Evolutionary conservation across 371 early-diverging fungal species (phyloP).

Genomic region (Rhizopus stolonifer): DNA sequence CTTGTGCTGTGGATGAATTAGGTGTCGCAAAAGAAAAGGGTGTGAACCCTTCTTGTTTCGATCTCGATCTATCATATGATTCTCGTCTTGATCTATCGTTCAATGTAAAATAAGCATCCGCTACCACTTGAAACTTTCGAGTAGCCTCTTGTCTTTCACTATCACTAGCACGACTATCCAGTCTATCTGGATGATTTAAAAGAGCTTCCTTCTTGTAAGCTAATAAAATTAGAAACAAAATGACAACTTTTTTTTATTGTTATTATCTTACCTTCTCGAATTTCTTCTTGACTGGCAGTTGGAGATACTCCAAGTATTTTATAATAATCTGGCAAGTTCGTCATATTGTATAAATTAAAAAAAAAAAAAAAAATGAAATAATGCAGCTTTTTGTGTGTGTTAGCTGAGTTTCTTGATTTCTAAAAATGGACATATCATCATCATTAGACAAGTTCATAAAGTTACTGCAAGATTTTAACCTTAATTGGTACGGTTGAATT

Average conservation of each 20-base stretch:
- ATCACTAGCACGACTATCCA: constrained; percentile 50
- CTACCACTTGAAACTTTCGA: constrained; percentile 74
- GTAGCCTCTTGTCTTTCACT: constrained; percentile 69
- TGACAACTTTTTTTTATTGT: not conserved
- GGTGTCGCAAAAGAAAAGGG: constrained; percentile 18
- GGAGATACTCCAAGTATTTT: constrained; percentile 18
- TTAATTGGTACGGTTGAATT: too few species aligned
- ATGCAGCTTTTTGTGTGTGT: not conserved
- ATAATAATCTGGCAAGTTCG: constrained; percentile 30
- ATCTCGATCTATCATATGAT: constrained; percentile 77
- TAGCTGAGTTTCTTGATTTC: too few species aligned
- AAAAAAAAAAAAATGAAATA: not conserved
- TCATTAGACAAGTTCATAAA: too few species aligned
- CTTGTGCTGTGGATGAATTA: constrained; percentile 20
- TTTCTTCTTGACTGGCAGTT: constrained; percentile 24
- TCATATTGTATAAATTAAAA: constrained; percentile 14
- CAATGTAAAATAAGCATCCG: constrained; percentile 79
- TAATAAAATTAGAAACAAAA: not conserved
- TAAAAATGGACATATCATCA: too few species aligned
- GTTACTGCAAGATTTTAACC: too few species aligned
- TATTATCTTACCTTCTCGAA: constrained; percentile 24
- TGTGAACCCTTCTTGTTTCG: constrained; percentile 8
- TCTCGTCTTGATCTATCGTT: constrained; percentile 66
- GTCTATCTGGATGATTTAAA: constrained; percentile 75
- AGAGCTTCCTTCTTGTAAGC: constrained; percentile 81